These are phyloP conservation scores for Pascua sp. DNA, from an alignment of 1,284 basidiomycete species.

Conservation along the genomic window DNA sequence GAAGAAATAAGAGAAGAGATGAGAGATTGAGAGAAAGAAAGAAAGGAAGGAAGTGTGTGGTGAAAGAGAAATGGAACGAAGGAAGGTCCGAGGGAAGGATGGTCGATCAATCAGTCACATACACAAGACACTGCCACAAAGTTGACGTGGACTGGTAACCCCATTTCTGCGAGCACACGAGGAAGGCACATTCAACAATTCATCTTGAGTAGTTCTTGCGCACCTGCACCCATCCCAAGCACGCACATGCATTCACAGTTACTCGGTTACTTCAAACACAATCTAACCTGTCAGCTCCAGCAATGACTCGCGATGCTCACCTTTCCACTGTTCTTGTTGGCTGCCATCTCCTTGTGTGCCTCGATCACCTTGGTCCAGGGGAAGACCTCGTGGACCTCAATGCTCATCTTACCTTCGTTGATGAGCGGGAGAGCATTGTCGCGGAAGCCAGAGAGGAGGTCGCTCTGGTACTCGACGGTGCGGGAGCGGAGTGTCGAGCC, in stretches of 20 bases:
- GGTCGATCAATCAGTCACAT: background rate
- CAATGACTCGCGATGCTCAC: constrained; percentile 30
- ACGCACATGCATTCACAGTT: background rate
- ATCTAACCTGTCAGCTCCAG: constrained; percentile 14
- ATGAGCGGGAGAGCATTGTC: constrained; percentile 60
- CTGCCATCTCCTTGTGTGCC: constrained; percentile 83
- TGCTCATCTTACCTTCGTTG: constrained; percentile 62
- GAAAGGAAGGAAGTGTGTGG: background rate
- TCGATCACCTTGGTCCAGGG: constrained; percentile 76
- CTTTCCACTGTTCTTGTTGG: constrained; percentile 66
- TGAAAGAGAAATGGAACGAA: background rate
- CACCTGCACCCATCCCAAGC: background rate
- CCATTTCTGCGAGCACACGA: too few species aligned
- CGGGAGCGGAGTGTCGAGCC: constrained; percentile 83
- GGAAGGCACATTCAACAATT: too few species aligned
- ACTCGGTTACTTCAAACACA: constrained; percentile 17
- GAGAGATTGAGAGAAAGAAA: background rate
- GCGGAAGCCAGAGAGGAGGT: constrained; percentile 67
- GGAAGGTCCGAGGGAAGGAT: background rate
- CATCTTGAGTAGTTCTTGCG: too few species aligned
- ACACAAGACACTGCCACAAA: too few species aligned
- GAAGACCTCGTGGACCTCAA: constrained; percentile 76
- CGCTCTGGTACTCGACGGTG: constrained; percentile 71
- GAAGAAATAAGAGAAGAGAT: background rate
- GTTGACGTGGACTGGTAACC: too few species aligned